These are phyloP conservation scores for Kregervanrija fluxuum DNA, from an alignment of 805 yeast genomes.

Conservation along the genomic window DNA sequence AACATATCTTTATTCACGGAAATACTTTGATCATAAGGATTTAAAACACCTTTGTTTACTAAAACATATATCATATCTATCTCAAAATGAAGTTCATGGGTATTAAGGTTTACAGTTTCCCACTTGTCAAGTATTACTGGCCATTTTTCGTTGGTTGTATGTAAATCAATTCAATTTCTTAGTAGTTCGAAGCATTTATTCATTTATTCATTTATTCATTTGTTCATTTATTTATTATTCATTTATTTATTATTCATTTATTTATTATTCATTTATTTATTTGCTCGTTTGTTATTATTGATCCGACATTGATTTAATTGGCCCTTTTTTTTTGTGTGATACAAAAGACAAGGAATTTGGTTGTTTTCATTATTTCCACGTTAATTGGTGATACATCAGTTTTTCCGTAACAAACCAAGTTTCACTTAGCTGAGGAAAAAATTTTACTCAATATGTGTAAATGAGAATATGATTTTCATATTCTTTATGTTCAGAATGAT, in stretches of 20 bases:
- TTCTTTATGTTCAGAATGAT: no score
- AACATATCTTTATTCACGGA: no score
- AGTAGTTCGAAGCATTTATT: neutral
- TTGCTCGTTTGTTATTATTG: neutral
- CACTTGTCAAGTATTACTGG: constrained; percentile 66
- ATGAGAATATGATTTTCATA: no score
- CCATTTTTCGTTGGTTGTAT: constrained; percentile 82
- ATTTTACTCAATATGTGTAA: no score
- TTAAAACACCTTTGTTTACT: no score
- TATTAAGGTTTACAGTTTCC: constrained; percentile 30
- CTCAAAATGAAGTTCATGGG: constrained; percentile 27
- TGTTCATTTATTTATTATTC: neutral
- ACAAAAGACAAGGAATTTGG: no score
- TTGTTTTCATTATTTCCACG: no score
- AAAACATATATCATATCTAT: neutral
- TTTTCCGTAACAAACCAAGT: no score
- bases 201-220: neutral
- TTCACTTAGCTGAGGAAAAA: no score
- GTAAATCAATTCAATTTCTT: constrained; percentile 22
- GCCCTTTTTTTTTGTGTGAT: no score
- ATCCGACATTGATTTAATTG: neutral
- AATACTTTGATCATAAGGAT: no score
- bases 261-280: neutral
- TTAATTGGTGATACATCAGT: no score
- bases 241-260: neutral